Evolutionary conservation across 306 rosid species (phyloP).

Genomic region (Castanea crenata): DNA sequence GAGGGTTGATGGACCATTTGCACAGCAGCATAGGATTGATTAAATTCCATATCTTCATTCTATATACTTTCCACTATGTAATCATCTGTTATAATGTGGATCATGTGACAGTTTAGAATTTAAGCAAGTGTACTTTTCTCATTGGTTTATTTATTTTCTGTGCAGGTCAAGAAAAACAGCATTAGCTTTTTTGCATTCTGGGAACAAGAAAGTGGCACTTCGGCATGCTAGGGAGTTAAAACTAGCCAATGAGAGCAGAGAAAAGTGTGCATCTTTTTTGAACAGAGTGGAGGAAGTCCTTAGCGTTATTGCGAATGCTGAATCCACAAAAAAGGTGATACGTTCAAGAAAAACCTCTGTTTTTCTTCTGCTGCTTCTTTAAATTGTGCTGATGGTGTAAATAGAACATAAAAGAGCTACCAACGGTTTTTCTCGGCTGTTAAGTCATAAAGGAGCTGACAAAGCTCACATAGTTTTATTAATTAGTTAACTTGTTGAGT

Average conservation of each 20-base stretch:
- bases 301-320: conserved; percentile 61
- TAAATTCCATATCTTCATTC: conserved; percentile 1
- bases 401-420: background rate
- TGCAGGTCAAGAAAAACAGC: conserved; percentile 76
- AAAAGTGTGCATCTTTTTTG: conserved; percentile 69
- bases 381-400: background rate
- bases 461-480: background rate
- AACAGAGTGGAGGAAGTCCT: conserved; percentile 88
- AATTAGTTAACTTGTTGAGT: background rate
- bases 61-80: conserved; percentile 4
- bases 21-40: background rate
- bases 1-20: background rate
- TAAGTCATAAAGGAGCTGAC: background rate
- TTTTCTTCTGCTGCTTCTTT: background rate
- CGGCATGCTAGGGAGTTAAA: conserved; percentile 80
- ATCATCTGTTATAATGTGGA: conserved; percentile 8
- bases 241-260: conserved; percentile 59
- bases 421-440: too few relatives aligned
- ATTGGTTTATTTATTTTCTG: conserved; percentile 23
- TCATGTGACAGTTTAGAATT: background rate
- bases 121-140: conserved; percentile 17
- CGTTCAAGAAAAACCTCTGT: background rate
- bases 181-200: conserved; percentile 62
- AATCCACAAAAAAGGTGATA: conserved; percentile 73
- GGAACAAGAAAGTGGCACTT: conserved; percentile 70